Percentiles rank a stretch among this genome's conserved stretches.
phyloP scores from a whole-genome alignment of 2,329 filamentous ascomycete genomes.

The Phoma herbarum region DNA sequence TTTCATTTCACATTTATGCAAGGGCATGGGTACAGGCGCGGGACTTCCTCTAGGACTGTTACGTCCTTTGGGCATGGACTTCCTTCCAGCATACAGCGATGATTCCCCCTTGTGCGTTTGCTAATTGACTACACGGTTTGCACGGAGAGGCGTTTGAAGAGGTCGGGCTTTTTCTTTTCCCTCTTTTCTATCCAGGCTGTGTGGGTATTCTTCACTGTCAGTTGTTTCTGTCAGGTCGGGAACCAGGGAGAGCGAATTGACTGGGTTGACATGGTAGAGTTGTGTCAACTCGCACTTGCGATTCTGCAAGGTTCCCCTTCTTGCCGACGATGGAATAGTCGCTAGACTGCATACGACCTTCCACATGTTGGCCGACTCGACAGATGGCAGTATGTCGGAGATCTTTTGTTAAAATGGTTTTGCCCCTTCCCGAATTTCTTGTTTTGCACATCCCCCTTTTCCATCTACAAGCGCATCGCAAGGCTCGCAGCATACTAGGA shows the following conservation, averaged over 20 bases:
- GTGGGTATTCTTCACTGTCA: neutral
- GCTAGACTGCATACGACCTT: slow-evolving; percentile 7
- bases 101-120: slow-evolving; percentile 55
- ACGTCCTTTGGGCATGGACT: slow-evolving; percentile 48
- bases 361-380: slow-evolving; percentile 37
- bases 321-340: slow-evolving; percentile 37
- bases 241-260: slow-evolving; percentile 7
- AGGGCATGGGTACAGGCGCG: slow-evolving; percentile 53
- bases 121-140: slow-evolving; percentile 43
- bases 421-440: slow-evolving; percentile 13
- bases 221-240: slow-evolving; percentile 23
- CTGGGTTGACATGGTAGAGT: slow-evolving; percentile 1
- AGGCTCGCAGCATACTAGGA: slow-evolving; percentile 34
- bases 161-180: slow-evolving; percentile 21
- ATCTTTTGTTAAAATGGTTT: slow-evolving; percentile 21
- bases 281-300: neutral
- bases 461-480: slow-evolving; percentile 40
- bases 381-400: slow-evolving; percentile 29
- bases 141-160: slow-evolving; percentile 44
- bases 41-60: slow-evolving; percentile 44
- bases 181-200: slow-evolving; percentile 11
- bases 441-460: slow-evolving; percentile 3
- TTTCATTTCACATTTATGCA: slow-evolving; percentile 47
- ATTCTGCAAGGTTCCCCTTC: neutral
- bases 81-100: slow-evolving; percentile 56